Conservation (phyloP, 192 early-diverging fungal species). For the Rhizoclosmatium globosum region DNA sequence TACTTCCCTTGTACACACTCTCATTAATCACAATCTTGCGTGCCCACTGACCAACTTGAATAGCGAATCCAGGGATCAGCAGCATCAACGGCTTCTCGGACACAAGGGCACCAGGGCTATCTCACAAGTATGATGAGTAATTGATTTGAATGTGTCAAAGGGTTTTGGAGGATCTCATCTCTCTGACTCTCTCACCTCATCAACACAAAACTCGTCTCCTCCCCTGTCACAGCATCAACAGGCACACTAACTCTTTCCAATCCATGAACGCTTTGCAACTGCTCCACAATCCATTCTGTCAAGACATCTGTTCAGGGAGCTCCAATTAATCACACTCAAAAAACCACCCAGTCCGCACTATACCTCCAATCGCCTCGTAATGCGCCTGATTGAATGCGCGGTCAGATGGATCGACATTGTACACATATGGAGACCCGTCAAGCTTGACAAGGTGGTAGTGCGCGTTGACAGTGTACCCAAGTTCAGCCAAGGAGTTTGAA, state of each 20-base stretch:
- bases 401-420: slow-evolving; percentile 7
- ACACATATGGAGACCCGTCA: slow-evolving; percentile 26
- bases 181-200: slow-evolving; percentile 3
- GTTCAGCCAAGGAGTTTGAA: neutral
- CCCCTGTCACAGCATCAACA: slow-evolving; percentile 18
- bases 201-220: neutral
- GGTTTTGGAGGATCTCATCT: neutral
- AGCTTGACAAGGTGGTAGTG: slow-evolving; percentile 30
- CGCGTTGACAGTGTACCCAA: slow-evolving; percentile 25
- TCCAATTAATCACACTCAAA: neutral
- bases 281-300: slow-evolving; percentile 14
- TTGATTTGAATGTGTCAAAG: neutral
- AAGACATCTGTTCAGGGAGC: neutral
- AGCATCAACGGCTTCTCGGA: slow-evolving; percentile 29
- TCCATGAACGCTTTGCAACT: slow-evolving; percentile 1
- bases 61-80: slow-evolving; percentile 29
- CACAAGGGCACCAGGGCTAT: slow-evolving; percentile 17
- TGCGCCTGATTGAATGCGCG: slow-evolving; percentile 11
- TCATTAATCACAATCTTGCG: slow-evolving; percentile 40
- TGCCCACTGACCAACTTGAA: slow-evolving; percentile 40
- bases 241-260: slow-evolving; percentile 3
- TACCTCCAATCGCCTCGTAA: slow-evolving; percentile 32
- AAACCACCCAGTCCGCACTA: neutral
- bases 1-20: slow-evolving; percentile 22
- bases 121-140: neutral